phyloP scores from a whole-genome alignment of 441 rosid genomes.

The Aquilaria agallochum region DNA sequence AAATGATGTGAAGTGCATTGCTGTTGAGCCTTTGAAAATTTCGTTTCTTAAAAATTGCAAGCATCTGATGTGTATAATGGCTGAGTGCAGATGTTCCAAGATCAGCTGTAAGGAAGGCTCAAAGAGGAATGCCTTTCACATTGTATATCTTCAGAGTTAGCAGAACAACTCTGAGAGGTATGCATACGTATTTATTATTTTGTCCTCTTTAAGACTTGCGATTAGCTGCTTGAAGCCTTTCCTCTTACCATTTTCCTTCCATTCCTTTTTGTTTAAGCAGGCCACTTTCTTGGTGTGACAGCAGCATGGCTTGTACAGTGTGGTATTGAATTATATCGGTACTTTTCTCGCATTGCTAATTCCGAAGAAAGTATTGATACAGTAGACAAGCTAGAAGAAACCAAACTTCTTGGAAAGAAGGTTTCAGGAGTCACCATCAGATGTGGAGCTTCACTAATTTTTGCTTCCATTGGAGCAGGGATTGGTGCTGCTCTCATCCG shows the following conservation, averaged over 20 bases:
- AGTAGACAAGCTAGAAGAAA: slow-evolving; percentile 36
- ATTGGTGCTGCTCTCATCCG: slow-evolving; percentile 66
- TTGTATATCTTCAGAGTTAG: slow-evolving; percentile 66
- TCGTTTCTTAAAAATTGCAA: slow-evolving; percentile 1
- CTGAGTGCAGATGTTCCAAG: slow-evolving; percentile 64
- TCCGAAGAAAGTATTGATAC: slow-evolving; percentile 35
- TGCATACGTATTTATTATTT: slow-evolving; percentile 1
- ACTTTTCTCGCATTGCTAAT: slow-evolving; percentile 29
- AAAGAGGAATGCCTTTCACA: slow-evolving; percentile 65
- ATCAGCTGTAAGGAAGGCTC: slow-evolving; percentile 78
- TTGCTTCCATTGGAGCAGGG: slow-evolving; percentile 91
- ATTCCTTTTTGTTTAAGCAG: slow-evolving; percentile 37
- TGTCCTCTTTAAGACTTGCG: not conserved
- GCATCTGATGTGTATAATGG: slow-evolving; percentile 14
- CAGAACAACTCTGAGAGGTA: slow-evolving; percentile 90
- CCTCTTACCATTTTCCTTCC: not conserved
- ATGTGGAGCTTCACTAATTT: slow-evolving; percentile 71
- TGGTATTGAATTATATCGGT: slow-evolving; percentile 70
- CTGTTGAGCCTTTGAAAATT: not conserved
- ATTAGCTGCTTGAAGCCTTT: not conserved
- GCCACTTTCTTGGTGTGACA: slow-evolving; percentile 73
- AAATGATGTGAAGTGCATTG: too few species aligned
- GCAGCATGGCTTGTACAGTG: slow-evolving; percentile 93
- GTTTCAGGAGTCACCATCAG: slow-evolving; percentile 55
- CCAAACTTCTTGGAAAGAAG: slow-evolving; percentile 66